phyloP scores from a whole-genome alignment of 208 protist species.

The Trypanosoma boissoni region DNA sequence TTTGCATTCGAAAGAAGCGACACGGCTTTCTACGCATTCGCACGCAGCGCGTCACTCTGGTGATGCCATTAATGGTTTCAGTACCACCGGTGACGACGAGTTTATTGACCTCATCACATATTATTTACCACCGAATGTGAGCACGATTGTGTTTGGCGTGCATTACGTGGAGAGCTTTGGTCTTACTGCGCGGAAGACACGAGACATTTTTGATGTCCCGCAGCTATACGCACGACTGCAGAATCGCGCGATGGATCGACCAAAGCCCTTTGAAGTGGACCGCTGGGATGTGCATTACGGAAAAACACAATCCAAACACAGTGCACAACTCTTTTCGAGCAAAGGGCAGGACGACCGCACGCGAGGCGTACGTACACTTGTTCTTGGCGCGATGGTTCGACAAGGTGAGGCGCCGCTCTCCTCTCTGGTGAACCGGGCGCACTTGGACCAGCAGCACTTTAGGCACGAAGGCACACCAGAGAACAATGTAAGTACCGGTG shows the following conservation, averaged over 20 bases:
- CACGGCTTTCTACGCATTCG: conserved; percentile 34
- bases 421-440: conserved; percentile 35
- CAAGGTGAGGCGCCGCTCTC: conserved; percentile 37
- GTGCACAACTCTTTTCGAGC: too few relatives aligned
- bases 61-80: conserved; percentile 51
- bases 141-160: conserved; percentile 57
- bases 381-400: conserved; percentile 56
- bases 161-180: conserved; percentile 61
- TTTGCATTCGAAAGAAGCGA: conserved; percentile 55
- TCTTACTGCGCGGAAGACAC: neutral
- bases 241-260: conserved; percentile 65
- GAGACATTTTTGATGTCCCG: conserved; percentile 63
- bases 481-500: conserved; percentile 4
- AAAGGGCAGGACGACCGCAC: too few relatives aligned
- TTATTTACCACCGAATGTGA: conserved; percentile 46
- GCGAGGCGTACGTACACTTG: conserved; percentile 43
- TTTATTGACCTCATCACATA: conserved; percentile 70
- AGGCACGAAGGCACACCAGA: conserved; percentile 5
- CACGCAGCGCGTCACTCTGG: conserved; percentile 63
- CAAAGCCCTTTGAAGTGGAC: conserved; percentile 66
- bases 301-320: neutral
- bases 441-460: conserved; percentile 37
- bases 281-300: conserved; percentile 60
- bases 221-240: conserved; percentile 68
- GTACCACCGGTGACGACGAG: conserved; percentile 56